Evolutionary conservation across 2,329 filamentous ascomycete genomes (phyloP).

Genomic region (Fusarium setosum): DNA sequence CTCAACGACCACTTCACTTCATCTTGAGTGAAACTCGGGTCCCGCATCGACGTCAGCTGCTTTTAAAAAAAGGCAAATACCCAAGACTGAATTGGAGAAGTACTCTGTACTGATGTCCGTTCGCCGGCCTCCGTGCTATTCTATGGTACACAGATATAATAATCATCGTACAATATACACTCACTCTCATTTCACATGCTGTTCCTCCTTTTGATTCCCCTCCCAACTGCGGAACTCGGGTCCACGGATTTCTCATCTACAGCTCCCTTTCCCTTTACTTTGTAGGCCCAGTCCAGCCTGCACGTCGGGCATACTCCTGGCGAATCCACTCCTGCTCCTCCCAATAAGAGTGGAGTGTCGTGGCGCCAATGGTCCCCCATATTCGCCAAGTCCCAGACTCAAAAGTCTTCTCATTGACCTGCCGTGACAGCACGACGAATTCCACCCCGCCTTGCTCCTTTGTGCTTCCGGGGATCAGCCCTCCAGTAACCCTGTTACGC

Average conservation of each 20-base stretch:
- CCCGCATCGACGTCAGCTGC: neutral
- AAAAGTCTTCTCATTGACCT: slow-evolving; percentile 58
- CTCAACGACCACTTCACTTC: neutral
- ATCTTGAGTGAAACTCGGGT: neutral
- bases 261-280: slow-evolving; percentile 18
- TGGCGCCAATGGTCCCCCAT: slow-evolving; percentile 71
- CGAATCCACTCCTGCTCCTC: slow-evolving; percentile 50
- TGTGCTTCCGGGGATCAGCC: slow-evolving; percentile 58
- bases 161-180: slow-evolving; percentile 44
- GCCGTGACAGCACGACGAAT: slow-evolving; percentile 70
- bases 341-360: slow-evolving; percentile 56
- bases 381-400: slow-evolving; percentile 68
- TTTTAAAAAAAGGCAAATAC: slow-evolving; percentile 13
- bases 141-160: slow-evolving; percentile 45
- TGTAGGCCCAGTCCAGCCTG: slow-evolving; percentile 45
- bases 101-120: slow-evolving; percentile 30
- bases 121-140: slow-evolving; percentile 41
- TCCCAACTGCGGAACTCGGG: neutral
- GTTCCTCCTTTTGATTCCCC: neutral
- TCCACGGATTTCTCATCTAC: neutral
- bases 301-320: slow-evolving; percentile 47
- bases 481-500: slow-evolving; percentile 50
- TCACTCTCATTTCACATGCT: slow-evolving; percentile 39
- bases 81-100: slow-evolving; percentile 36
- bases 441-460: slow-evolving; percentile 68